phyloP scores from a whole-genome alignment of 352 stramenopile species.

The Phytophthora constricta region DNA sequence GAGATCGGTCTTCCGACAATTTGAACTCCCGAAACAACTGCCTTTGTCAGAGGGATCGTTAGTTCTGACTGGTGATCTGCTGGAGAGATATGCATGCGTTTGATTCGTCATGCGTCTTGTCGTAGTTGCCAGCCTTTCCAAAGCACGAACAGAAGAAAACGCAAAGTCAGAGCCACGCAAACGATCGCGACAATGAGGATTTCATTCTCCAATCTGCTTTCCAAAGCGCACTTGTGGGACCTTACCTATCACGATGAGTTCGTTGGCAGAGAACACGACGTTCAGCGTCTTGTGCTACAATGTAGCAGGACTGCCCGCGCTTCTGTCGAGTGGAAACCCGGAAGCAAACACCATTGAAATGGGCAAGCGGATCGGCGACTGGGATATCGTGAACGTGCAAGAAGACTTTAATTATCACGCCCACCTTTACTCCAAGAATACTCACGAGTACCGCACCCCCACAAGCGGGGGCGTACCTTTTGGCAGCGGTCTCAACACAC shows the following conservation, averaged over 20 bases:
- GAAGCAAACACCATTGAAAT: slow-evolving; percentile 43
- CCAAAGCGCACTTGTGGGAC: not conserved
- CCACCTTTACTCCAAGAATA: slow-evolving; percentile 37
- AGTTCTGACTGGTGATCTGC: too few relatives aligned
- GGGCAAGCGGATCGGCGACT: slow-evolving; percentile 38
- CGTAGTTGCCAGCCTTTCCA: too few relatives aligned
- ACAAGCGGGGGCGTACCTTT: slow-evolving; percentile 42
- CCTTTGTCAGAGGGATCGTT: too few relatives aligned
- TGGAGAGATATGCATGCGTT: too few relatives aligned
- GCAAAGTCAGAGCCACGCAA: too few relatives aligned
- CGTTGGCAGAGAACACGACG: slow-evolving; percentile 23
- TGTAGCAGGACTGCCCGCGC: slow-evolving; percentile 37
- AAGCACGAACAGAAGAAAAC: too few relatives aligned
- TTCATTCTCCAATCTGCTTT: not conserved
- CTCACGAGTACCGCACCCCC: slow-evolving; percentile 40
- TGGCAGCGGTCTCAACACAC: slow-evolving; percentile 45
- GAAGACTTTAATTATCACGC: slow-evolving; percentile 41
- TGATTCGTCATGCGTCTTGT: too few relatives aligned
- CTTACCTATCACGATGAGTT: slow-evolving; percentile 18
- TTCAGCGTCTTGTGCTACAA: slow-evolving; percentile 45
- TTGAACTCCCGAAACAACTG: too few relatives aligned
- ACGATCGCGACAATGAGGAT: too few relatives aligned
- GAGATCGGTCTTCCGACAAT: too few relatives aligned
- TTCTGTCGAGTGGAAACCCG: slow-evolving; percentile 47
- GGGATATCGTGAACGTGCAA: slow-evolving; percentile 35